Conservation (phyloP, 2,329 filamentous ascomycete species). For the Tympanopsis confertula region DNA sequence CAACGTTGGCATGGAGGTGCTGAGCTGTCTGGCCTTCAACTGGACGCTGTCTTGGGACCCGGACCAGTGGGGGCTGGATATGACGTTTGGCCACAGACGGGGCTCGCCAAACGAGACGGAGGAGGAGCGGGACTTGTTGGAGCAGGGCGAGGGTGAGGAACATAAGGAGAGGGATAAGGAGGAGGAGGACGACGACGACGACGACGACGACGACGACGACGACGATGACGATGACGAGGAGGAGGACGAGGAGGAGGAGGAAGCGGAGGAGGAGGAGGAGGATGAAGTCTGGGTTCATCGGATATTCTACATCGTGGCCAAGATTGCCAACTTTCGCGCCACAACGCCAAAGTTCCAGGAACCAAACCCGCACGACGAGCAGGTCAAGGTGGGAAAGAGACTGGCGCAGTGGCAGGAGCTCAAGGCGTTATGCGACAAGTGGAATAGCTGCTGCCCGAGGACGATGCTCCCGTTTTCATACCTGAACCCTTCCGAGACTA, state of each 20-base stretch:
- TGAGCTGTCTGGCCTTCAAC: slow-evolving; percentile 55
- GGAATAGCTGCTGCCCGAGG: slow-evolving; percentile 46
- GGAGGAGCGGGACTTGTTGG: slow-evolving; percentile 17
- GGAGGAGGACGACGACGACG: not conserved
- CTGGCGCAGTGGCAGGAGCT: slow-evolving; percentile 52
- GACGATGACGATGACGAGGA: slow-evolving; percentile 3
- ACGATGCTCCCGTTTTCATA: slow-evolving; percentile 56
- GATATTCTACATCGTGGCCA: slow-evolving; percentile 58
- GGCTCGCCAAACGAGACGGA: slow-evolving; percentile 5
- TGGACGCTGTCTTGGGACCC: slow-evolving; percentile 59
- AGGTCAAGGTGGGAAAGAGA: slow-evolving; percentile 50
- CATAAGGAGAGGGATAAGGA: slow-evolving; percentile 1
- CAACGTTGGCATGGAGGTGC: slow-evolving; percentile 54
- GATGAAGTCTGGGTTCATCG: slow-evolving; percentile 61
- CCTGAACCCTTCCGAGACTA: slow-evolving; percentile 40
- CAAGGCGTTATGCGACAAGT: slow-evolving; percentile 46
- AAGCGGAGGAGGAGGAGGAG: slow-evolving; percentile 23
- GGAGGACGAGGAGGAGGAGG: slow-evolving; percentile 10
- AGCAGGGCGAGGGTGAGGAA: slow-evolving; percentile 32
- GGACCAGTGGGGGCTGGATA: slow-evolving; percentile 55
- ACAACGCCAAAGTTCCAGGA: slow-evolving; percentile 18
- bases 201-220: slow-evolving; percentile 1
- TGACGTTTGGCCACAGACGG: slow-evolving; percentile 34
- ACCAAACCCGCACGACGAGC: slow-evolving; percentile 43
- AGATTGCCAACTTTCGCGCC: slow-evolving; percentile 50